phyloP scores from a whole-genome alignment of 2,329 filamentous ascomycete genomes.

The Fusarium buharicum region DNA sequence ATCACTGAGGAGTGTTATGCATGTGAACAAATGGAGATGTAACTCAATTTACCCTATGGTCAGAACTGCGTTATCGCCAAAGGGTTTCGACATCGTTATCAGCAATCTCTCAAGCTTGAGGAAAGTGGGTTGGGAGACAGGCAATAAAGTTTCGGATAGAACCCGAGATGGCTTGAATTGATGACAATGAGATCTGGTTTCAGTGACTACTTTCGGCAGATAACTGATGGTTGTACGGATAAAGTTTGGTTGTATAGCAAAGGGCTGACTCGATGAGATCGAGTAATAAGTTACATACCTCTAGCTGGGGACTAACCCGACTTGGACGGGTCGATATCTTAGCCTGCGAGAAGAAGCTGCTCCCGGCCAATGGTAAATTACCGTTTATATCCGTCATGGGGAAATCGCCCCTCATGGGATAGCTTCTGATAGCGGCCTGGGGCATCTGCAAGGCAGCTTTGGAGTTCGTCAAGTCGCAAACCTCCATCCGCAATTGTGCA shows the following conservation, averaged over 20 bases:
- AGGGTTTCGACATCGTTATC: no score
- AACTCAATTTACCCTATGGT: not conserved
- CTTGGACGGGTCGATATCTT: slow-evolving; percentile 33
- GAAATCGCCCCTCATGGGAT: slow-evolving; percentile 38
- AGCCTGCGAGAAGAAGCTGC: slow-evolving; percentile 34
- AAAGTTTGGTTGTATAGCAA: slow-evolving; percentile 20
- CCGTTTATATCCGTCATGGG: slow-evolving; percentile 33
- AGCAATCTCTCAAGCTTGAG: not conserved
- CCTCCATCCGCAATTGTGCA: not conserved
- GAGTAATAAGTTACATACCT: slow-evolving; percentile 51
- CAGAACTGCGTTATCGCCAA: slow-evolving; percentile 2
- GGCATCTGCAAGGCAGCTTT: slow-evolving; percentile 33
- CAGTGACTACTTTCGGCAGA: slow-evolving; percentile 28
- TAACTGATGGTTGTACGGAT: slow-evolving; percentile 13
- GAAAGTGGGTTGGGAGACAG: not conserved
- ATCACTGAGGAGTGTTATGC: not conserved
- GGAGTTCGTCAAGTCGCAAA: no score
- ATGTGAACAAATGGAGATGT: not conserved
- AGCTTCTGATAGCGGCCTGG: slow-evolving; percentile 37
- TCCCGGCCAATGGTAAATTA: slow-evolving; percentile 28
- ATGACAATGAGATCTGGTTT: slow-evolving; percentile 22
- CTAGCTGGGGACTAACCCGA: slow-evolving; percentile 26
- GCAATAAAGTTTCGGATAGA: slow-evolving; percentile 19
- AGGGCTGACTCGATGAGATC: slow-evolving; percentile 58
- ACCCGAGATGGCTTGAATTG: slow-evolving; percentile 12